Evolutionary conservation across 2,329 filamentous ascomycete species (phyloP), one percentile per base, ranked within the genome.

Genomic region (Apiospora aurea): DNA sequence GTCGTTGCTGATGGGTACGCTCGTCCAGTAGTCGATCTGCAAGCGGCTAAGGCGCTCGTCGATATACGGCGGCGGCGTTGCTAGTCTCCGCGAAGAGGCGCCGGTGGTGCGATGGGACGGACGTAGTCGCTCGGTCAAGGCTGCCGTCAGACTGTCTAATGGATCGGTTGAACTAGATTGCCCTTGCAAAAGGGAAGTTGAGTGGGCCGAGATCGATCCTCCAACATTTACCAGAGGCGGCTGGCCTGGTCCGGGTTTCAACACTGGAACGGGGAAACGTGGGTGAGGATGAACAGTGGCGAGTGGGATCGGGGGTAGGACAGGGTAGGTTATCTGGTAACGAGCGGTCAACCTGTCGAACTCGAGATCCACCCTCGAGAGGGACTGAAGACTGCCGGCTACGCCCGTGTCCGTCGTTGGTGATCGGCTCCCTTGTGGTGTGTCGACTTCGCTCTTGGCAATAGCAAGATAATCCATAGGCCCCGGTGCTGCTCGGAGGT

Each of bases 21-120:
- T 69, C 5, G 72, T 72, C 75, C 74, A 75, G 21, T 71, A 67
- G 43, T 51, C 11, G 5, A 75, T 70, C 4, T 70, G 24, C 71
- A 76, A 67, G 4, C 38, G 64, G 4, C 18, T 24, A 0, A 76
- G 69, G 2, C 75, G 70, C 8, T 53, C 38, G 18, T 75, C 73
- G 67, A 64, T n/a, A 11, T 64, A 64, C 21, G 11, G 13, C 57
- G 57, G 34, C 4, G 8, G 18, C 1, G 34, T 14, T 4, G 10
- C 34, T 6, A 18, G 29, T n/a, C 21, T 29, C 10, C 2, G 18
- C 8, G 21, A 64, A 3, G 29, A 8, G 16, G 53, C 8, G 4
- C 16, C 11, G 29, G 7, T 29, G 2, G 3, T 7, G 4, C 21
- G 29, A n/a, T 11, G 8, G 0, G 29, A 38, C n/a, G 29, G 16